phyloP scores from a whole-genome alignment of 139 green algal genomes.

The Haematococcus lacustris region DNA sequence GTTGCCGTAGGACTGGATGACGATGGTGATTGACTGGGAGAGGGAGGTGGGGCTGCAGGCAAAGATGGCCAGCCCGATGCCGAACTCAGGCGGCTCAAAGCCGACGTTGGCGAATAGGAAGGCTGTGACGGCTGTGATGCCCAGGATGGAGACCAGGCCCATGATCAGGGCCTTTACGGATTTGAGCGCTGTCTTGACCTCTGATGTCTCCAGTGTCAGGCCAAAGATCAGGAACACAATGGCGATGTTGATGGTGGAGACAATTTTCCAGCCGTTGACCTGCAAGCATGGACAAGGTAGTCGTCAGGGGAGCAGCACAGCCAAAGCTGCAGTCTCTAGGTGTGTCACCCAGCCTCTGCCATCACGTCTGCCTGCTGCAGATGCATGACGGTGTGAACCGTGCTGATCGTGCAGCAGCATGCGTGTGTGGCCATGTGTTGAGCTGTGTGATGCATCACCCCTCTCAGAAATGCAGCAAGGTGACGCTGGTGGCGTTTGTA shows the following conservation, averaged over 20 bases:
- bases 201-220: constrained; percentile 56
- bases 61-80: constrained; percentile 73
- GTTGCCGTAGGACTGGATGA: constrained; percentile 57
- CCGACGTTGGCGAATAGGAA: constrained; percentile 47
- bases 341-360: not conserved
- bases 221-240: constrained; percentile 70
- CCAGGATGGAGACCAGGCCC: constrained; percentile 54
- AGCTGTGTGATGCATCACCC: not conserved
- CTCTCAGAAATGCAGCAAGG: not conserved
- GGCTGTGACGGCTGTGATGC: constrained; percentile 54
- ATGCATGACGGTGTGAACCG: not conserved
- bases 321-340: not conserved
- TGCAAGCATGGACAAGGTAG: constrained; percentile 7
- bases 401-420: not conserved
- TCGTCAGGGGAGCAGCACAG: not conserved
- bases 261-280: constrained; percentile 34
- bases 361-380: not conserved
- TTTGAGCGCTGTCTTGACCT: constrained; percentile 48
- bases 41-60: constrained; percentile 75
- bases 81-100: constrained; percentile 55
- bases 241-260: constrained; percentile 47
- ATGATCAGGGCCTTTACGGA: constrained; percentile 41
- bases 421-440: not conserved
- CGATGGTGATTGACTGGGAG: constrained; percentile 62
- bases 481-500: not conserved